Evolutionary conservation across 257 asterid genomes (phyloP).

Genomic region (Lycium barbarum): DNA sequence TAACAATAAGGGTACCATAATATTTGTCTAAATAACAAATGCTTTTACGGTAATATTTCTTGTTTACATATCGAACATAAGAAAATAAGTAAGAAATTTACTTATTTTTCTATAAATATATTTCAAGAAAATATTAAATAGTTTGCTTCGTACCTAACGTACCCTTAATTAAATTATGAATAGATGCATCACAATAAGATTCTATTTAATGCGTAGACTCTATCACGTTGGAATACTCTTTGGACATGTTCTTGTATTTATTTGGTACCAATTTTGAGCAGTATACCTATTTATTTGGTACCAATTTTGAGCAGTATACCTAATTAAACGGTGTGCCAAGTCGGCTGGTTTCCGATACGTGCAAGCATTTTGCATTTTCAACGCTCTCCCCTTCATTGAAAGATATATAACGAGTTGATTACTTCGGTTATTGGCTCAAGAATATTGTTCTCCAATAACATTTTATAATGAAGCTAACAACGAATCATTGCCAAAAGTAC

Average conservation of each 20-base stretch:
- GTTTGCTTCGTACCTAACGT: background rate
- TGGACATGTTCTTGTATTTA: background rate
- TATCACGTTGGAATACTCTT: conserved; percentile 5
- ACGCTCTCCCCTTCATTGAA: background rate
- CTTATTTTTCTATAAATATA: background rate
- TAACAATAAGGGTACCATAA: background rate
- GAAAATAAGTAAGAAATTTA: background rate
- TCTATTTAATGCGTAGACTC: background rate
- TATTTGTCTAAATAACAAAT: background rate
- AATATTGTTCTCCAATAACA: no score
- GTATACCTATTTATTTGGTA: background rate
- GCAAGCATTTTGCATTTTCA: conserved; percentile 23
- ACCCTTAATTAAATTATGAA: background rate
- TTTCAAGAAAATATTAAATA: background rate
- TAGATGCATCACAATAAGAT: background rate
- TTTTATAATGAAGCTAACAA: no score
- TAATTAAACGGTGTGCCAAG: background rate
- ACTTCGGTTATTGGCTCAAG: no score
- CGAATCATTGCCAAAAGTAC: no score
- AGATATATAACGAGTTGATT: background rate
- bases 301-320: background rate
- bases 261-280: background rate
- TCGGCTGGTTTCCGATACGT: background rate
- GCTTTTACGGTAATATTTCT: background rate
- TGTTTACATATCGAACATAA: background rate